Conservation (phyloP, 768 basidiomycete species). For the Agaricus subrufescens region DNA sequence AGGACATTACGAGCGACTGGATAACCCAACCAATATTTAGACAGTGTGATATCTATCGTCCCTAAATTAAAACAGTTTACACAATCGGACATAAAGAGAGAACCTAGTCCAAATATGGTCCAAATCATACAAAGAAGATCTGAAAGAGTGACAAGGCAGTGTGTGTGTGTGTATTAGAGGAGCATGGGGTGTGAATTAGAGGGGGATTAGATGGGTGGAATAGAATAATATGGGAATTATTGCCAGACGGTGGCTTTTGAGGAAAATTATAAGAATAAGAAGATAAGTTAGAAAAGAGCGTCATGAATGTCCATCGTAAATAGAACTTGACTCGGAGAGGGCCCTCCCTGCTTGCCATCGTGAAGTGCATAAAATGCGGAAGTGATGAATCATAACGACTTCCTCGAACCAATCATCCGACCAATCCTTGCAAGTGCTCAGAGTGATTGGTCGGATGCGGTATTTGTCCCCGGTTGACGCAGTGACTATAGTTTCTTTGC, state of each 20-base stretch:
- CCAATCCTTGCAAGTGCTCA: constrained; percentile 50
- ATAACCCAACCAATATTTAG: constrained; percentile 10
- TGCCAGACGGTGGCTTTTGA: constrained; percentile 6
- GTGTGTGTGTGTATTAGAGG: constrained; percentile 4
- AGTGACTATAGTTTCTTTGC: constrained; percentile 34
- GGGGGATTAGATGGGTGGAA: neutral
- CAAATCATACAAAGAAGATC: constrained; percentile 6
- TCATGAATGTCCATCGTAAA: constrained; percentile 11
- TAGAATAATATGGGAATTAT: constrained; percentile 1
- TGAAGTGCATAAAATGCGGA: constrained; percentile 29
- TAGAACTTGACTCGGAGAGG: constrained; percentile 9
- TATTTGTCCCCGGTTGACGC: constrained; percentile 38
- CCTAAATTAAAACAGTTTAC: constrained; percentile 6
- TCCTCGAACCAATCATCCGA: constrained; percentile 60
- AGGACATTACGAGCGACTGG: constrained; percentile 30
- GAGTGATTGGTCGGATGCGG: constrained; percentile 44
- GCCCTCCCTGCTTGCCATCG: constrained; percentile 15
- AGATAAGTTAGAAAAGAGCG: constrained; percentile 6
- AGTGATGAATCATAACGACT: constrained; percentile 55
- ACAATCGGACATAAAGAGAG: neutral
- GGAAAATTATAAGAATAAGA: constrained; percentile 7
- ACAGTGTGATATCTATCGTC: neutral
- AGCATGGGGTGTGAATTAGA: constrained; percentile 1
- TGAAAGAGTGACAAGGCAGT: constrained; percentile 7
- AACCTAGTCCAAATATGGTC: neutral